Percentiles rank a stretch among this genome's conserved stretches.
Evolutionary conservation across 805 yeast species (phyloP).

Genomic region (Nakazawaea ernobii): DNA sequence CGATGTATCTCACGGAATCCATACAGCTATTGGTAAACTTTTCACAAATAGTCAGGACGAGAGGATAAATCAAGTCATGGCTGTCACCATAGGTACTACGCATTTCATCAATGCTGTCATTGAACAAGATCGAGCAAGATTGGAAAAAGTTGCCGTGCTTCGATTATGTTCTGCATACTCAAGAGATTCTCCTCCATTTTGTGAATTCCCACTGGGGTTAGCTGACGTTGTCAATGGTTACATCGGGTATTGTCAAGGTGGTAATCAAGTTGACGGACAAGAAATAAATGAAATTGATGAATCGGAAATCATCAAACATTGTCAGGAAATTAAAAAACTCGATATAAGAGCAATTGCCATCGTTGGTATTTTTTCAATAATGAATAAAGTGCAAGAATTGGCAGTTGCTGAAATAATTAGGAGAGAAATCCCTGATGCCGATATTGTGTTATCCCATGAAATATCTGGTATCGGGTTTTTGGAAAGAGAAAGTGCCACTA

Average conservation of each 20-base stretch:
- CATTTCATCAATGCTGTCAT: slow-evolving; percentile 47
- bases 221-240: slow-evolving; percentile 29
- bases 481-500: slow-evolving; percentile 43
- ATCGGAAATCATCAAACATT: slow-evolving; percentile 23
- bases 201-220: slow-evolving; percentile 38
- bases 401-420: slow-evolving; percentile 27
- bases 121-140: slow-evolving; percentile 35
- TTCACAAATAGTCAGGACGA: slow-evolving; percentile 19
- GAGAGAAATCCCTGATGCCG: slow-evolving; percentile 26
- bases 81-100: slow-evolving; percentile 48
- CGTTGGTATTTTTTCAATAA: slow-evolving; percentile 35
- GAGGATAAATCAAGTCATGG: slow-evolving; percentile 26
- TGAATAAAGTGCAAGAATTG: slow-evolving; percentile 32
- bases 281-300: slow-evolving; percentile 29
- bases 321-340: slow-evolving; percentile 23
- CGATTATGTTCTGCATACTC: slow-evolving; percentile 40
- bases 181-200: slow-evolving; percentile 31
- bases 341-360: slow-evolving; percentile 34
- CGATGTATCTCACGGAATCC: slow-evolving; percentile 39
- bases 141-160: slow-evolving; percentile 40
- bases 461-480: slow-evolving; percentile 39
- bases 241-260: slow-evolving; percentile 32
- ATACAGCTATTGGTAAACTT: slow-evolving; percentile 27
- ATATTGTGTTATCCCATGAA: slow-evolving; percentile 31
- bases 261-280: slow-evolving; percentile 36